Percentiles rank a stretch among this genome's conserved stretches.
These are phyloP conservation scores for Pestalotiopsis sp. DNA, from an alignment of 2,329 filamentous ascomycete species.

Conservation along the genomic window DNA sequence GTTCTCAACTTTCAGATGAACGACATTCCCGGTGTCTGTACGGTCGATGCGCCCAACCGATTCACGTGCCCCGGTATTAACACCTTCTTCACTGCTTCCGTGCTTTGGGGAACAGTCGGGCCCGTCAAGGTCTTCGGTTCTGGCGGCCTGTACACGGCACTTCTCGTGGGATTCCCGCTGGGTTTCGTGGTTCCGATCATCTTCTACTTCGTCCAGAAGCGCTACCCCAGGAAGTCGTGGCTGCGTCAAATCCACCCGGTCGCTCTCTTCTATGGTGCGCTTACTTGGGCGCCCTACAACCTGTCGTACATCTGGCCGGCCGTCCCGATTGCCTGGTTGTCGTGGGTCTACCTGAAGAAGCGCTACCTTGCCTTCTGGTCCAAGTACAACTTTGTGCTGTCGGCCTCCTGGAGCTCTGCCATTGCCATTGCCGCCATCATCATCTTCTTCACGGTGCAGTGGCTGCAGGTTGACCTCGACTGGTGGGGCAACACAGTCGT, in stretches of 20 bases:
- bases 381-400: constrained; percentile 31
- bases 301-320: constrained; percentile 50
- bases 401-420: constrained; percentile 27
- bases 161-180: constrained; percentile 36
- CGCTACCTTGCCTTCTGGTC: constrained; percentile 29
- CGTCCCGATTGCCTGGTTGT: constrained; percentile 46
- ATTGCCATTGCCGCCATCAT: constrained; percentile 28
- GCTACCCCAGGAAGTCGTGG: constrained; percentile 21
- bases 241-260: constrained; percentile 31
- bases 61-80: constrained; percentile 56
- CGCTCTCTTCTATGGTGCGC: constrained; percentile 26
- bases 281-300: constrained; percentile 38
- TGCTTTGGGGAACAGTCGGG: constrained; percentile 45
- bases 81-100: constrained; percentile 47
- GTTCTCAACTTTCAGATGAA: constrained; percentile 43
- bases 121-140: constrained; percentile 39
- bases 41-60: constrained; percentile 47
- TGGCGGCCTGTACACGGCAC: constrained; percentile 35
- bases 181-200: constrained; percentile 34
- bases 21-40: constrained; percentile 52
- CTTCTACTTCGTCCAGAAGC: constrained; percentile 32
- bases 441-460: constrained; percentile 30
- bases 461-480: constrained; percentile 21
- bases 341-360: constrained; percentile 21
- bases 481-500: constrained; percentile 51